Percentiles rank a stretch among this genome's conserved stretches.
These are phyloP conservation scores for Colletotrichum eleusines DNA, from an alignment of 2,329 filamentous ascomycete species.

Conservation along the genomic window DNA sequence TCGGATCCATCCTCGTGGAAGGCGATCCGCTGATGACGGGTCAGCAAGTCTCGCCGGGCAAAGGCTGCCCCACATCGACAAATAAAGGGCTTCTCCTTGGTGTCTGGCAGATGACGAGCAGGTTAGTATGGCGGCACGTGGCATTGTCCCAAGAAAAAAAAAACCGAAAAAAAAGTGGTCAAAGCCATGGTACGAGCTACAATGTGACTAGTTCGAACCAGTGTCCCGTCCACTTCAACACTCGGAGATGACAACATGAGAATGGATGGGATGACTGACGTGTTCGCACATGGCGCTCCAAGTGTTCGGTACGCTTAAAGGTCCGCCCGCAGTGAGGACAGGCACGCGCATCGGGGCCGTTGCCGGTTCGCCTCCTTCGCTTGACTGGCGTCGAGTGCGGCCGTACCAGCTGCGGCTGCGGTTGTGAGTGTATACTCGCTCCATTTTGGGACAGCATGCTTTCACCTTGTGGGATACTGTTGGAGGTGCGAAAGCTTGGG, in stretches of 20 bases:
- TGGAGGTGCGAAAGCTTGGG: conserved; percentile 29
- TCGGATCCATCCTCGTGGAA: conserved; percentile 50
- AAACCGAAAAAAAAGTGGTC: too few species aligned
- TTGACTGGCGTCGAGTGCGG: conserved; percentile 41
- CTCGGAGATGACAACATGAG: conserved; percentile 13
- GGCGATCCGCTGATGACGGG: conserved; percentile 57
- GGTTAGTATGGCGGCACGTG: conserved; percentile 28
- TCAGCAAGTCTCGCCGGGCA: conserved; percentile 58
- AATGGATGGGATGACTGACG: conserved; percentile 50
- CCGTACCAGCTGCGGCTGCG: conserved; percentile 16
- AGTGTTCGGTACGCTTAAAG: conserved; percentile 61
- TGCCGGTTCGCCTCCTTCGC: conserved; percentile 43
- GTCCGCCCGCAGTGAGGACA: conserved; percentile 58
- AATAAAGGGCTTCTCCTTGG: conserved; percentile 61
- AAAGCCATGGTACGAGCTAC: conserved; percentile 12
- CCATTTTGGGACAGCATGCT: conserved; percentile 37
- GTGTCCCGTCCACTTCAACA: not conserved
- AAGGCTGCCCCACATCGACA: conserved; percentile 60
- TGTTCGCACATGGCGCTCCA: conserved; percentile 60
- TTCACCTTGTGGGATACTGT: not conserved
- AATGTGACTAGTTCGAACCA: not conserved
- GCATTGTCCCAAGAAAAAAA: conserved; percentile 3
- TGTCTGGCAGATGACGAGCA: conserved; percentile 50
- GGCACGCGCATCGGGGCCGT: conserved; percentile 43
- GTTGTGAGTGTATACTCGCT: conserved; percentile 21